Evolutionary conservation across 495 filamentous ascomycete genomes (phyloP), one percentile per base, ranked within the genome.

Genomic region (Penicillium lagena): DNA sequence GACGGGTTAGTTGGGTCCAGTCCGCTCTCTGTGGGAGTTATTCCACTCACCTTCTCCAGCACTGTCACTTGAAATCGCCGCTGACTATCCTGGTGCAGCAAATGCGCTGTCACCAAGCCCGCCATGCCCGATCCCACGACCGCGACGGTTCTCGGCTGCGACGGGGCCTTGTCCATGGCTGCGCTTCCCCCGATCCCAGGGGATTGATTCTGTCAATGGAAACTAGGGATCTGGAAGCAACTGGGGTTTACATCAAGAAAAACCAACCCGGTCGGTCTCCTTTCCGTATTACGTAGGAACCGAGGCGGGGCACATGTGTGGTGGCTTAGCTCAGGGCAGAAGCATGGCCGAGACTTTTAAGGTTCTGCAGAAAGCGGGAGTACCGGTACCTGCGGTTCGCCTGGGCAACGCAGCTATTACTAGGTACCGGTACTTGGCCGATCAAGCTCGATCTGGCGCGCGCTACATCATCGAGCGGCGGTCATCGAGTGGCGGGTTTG

Each of bases 101-200:
- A 58, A 43, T 75, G 71, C 3, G 75, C 74, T 0, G 65, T 64
- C 11, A 72, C 70, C 43, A 80, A 60, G 9, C 77, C 77, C 1
- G 77, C 75, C 63, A 81, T 66, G 7, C 77, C 76, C 7, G 74
- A 73, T 42, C 77, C 76, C 12, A 81, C 56, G 32, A 81, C 60
- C 30, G 75, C 74, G 28, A 76, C 69, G 14, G 46, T 54, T 45
- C 60, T 51, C 31, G 37, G 49, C 12, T 43, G 31, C 13, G 37
- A 34, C 9, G 10, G 13, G 12, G 12, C 13, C 39, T 10, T 10
- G 32, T 34, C 32, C 32, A 34, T 34, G 7, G 7, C n/a, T 6
- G 22, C 22, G 22, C 22, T 22, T 4, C 22, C 22, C 22, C 22
- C 22, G 22, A 4, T 22, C 22, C 2, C 22, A 22, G 22, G 6